These are phyloP conservation scores for Backusella macrospora DNA, from an alignment of 192 early-diverging fungal species.

Conservation along the genomic window DNA sequence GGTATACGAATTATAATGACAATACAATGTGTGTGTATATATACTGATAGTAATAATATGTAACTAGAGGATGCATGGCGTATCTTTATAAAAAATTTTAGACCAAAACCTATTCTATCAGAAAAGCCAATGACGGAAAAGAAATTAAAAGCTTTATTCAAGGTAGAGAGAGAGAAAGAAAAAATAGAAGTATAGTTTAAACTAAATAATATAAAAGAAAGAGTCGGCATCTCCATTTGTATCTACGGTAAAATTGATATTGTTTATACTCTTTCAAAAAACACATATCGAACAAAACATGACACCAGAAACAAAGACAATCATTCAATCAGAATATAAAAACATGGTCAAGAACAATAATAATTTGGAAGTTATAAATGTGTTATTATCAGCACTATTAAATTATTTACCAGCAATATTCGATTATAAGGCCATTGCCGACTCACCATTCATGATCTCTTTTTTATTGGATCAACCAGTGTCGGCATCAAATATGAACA, in stretches of 20 bases:
- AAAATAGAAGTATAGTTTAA: not conserved
- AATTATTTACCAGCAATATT: not conserved
- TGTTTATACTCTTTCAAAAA: not conserved
- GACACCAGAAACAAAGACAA: not conserved
- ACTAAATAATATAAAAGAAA: not conserved
- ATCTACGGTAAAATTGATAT: not conserved
- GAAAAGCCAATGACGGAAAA: slow-evolving; percentile 1
- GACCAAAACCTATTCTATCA: not conserved
- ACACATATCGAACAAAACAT: not conserved
- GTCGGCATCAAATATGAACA: not conserved
- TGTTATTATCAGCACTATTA: not conserved
- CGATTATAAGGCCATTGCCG: not conserved
- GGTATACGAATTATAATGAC: not conserved
- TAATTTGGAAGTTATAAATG: not conserved
- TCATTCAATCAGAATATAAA: not conserved
- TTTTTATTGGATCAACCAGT: not conserved
- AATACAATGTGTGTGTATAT: not conserved
- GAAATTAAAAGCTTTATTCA: not conserved
- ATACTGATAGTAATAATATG: not conserved
- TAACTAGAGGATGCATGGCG: not conserved
- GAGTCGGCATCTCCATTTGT: not conserved
- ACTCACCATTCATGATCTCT: not conserved
- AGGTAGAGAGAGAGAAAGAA: not conserved
- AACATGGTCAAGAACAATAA: not conserved
- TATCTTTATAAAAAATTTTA: not conserved